These are phyloP conservation scores for Tremellales sp. DNA, from an alignment of 1,284 basidiomycete genomes.

Conservation along the genomic window DNA sequence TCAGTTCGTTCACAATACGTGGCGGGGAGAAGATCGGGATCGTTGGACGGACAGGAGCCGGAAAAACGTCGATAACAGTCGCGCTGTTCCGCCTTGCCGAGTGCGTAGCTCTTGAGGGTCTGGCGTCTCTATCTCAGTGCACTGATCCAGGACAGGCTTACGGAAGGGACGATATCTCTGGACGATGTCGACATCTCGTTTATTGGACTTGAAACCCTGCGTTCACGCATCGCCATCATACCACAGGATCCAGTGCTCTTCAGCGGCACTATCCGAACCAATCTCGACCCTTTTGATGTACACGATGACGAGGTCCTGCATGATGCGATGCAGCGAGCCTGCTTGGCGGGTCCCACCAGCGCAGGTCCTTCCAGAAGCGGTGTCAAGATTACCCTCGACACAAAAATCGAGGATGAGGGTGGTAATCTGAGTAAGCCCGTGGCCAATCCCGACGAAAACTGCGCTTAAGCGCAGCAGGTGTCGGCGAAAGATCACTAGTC, in stretches of 20 bases:
- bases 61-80: conserved; percentile 52
- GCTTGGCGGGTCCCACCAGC: conserved; percentile 48
- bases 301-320: conserved; percentile 69
- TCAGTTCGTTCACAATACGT: conserved; percentile 37
- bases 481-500: conserved; percentile 61
- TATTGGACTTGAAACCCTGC: conserved; percentile 50
- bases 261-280: conserved; percentile 58
- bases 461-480: conserved; percentile 22
- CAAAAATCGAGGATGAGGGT: conserved; percentile 62
- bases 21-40: conserved; percentile 53
- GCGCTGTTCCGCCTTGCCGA: conserved; percentile 49
- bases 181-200: conserved; percentile 52
- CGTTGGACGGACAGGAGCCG: conserved; percentile 47
- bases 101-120: conserved; percentile 11
- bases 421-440: conserved; percentile 53
- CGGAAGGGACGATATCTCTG: conserved; percentile 44
- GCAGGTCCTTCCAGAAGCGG: neutral
- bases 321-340: conserved; percentile 71
- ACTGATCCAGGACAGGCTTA: too few relatives aligned
- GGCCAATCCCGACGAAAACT: neutral
- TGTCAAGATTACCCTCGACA: conserved; percentile 54
- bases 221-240: conserved; percentile 50
- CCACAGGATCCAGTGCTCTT: conserved; percentile 56
- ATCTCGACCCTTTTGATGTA: conserved; percentile 65
- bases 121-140: conserved; percentile 9